These are phyloP conservation scores for Cladophialophora bantiana DNA, from an alignment of 2,329 filamentous ascomycete species.

Conservation along the genomic window DNA sequence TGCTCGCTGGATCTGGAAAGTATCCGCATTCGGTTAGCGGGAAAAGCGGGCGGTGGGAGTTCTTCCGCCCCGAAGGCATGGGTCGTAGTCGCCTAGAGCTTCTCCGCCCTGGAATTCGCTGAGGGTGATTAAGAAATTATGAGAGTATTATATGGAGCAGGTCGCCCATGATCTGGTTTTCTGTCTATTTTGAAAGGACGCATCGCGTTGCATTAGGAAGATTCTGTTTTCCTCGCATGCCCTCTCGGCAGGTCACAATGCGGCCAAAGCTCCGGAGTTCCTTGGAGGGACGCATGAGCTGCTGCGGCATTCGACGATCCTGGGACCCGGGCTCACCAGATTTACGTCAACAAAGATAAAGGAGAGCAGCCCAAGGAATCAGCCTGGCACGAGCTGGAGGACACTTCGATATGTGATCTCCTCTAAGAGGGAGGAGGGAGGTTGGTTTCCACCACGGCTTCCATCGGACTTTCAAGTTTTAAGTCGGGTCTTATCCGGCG, in stretches of 20 bases:
- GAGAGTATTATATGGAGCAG: background rate
- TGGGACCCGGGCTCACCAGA: background rate
- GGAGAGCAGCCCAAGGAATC: background rate
- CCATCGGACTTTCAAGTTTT: constrained; percentile 1
- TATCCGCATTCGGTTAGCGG: background rate
- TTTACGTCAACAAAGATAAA: constrained; percentile 1
- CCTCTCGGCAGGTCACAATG: too few species aligned
- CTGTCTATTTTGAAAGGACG: background rate
- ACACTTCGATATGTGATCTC: background rate
- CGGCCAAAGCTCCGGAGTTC: background rate
- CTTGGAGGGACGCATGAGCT: background rate
- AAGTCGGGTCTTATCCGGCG: background rate
- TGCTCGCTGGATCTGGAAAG: background rate
- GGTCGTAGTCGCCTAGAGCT: background rate
- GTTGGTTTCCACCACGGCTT: background rate
- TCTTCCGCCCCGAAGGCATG: background rate
- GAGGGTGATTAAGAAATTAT: background rate
- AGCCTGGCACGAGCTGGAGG: background rate
- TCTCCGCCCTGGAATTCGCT: background rate
- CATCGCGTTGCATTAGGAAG: background rate
- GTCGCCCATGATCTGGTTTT: background rate
- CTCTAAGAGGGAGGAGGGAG: background rate
- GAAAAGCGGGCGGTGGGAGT: background rate
- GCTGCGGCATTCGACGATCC: background rate
- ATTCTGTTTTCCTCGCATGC: background rate